Evolutionary conservation across 345 rosid species (phyloP).

Genomic region (Odontarrhena argentea): DNA sequence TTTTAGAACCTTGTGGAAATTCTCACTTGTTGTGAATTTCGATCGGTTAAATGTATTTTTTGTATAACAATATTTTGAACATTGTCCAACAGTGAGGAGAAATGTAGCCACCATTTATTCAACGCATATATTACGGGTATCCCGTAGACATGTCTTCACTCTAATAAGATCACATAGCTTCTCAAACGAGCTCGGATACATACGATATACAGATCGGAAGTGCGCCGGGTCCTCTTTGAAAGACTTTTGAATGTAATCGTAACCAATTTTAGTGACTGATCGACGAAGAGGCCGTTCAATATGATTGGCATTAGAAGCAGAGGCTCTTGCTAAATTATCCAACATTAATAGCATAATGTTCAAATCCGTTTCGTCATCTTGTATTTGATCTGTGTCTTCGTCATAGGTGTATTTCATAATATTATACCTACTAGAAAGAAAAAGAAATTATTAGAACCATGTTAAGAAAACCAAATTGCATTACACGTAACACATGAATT

Average conservation of each 20-base stretch:
- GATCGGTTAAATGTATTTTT: background rate
- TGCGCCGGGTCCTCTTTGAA: background rate
- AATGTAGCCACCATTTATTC: background rate
- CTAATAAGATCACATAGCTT: slow-evolving; percentile 1
- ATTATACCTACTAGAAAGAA: background rate
- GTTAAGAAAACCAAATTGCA: background rate
- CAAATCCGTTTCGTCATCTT: slow-evolving; percentile 6
- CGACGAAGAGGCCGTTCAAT: slow-evolving; percentile 12
- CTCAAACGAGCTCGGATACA: background rate
- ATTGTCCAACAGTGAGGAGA: background rate
- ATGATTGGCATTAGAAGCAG: background rate
- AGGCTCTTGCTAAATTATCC: background rate
- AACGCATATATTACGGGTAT: background rate
- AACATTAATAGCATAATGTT: slow-evolving; percentile 8
- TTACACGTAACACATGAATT: background rate
- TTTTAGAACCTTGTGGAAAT: background rate
- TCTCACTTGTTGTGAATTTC: background rate
- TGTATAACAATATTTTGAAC: background rate
- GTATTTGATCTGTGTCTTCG: background rate
- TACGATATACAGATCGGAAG: background rate
- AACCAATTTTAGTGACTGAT: background rate
- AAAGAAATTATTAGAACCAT: no score
- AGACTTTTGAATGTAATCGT: background rate
- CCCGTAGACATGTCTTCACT: background rate
- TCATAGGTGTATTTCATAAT: background rate